Percentiles rank a stretch among this genome's conserved stretches.
These are phyloP conservation scores for Thielaviopsis ethacetica DNA, from an alignment of 2,329 filamentous ascomycete genomes.

Conservation along the genomic window DNA sequence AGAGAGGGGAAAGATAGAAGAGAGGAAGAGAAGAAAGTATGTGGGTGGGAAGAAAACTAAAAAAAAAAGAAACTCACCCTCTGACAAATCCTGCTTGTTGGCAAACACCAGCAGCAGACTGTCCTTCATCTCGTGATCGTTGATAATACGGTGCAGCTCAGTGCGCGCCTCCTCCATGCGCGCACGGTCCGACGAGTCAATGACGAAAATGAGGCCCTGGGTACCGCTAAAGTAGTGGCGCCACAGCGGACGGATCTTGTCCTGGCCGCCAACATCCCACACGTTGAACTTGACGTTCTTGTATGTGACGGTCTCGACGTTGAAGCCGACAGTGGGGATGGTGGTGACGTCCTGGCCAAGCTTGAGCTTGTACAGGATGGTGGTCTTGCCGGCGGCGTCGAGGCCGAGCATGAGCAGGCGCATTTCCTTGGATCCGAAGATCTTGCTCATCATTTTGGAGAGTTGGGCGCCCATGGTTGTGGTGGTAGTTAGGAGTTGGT, in stretches of 20 bases:
- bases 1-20: not conserved
- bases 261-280: conserved; percentile 96
- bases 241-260: conserved; percentile 96
- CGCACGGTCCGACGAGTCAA: conserved; percentile 82
- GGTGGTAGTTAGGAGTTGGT: not conserved
- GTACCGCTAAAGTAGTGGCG: conserved; percentile 94
- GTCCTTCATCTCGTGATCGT: conserved; percentile 95
- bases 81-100: conserved; percentile 93
- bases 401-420: conserved; percentile 94
- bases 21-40: not conserved
- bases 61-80: conserved; percentile 18
- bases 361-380: conserved; percentile 98
- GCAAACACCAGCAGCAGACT: conserved; percentile 88
- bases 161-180: conserved; percentile 86
- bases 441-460: conserved; percentile 94
- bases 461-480: conserved; percentile 74
- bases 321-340: conserved; percentile 96
- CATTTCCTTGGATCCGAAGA: conserved; percentile 99
- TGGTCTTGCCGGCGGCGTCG: conserved; percentile 97
- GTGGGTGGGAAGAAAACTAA: not conserved
- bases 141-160: conserved; percentile 93
- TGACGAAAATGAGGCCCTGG: conserved; percentile 95
- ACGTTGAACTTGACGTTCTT: conserved; percentile 99
- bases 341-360: conserved; percentile 96
- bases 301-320: conserved; percentile 97